Base-by-base conservation (phyloP, 1,139 yeast species). In the Pneumocystis oryctolagi region DNA sequence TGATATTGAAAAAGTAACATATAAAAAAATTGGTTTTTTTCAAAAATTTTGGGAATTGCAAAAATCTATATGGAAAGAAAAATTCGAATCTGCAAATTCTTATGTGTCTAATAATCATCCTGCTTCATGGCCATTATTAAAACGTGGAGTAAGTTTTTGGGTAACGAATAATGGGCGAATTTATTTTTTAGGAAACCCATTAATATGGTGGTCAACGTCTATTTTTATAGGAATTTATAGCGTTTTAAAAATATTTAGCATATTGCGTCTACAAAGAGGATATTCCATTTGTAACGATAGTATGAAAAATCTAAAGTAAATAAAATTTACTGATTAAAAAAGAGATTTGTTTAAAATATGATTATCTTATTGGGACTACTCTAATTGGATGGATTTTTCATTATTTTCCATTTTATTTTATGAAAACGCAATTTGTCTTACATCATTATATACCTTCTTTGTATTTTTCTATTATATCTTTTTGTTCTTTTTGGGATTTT, bases 71-170 rank as follows among this genome's bases (percentile, higher is more conserved):
- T 92, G 97, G 97, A 79, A 79, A 65, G 83, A 89, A 70, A 92
- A 92, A 78, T 82, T 81, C 68, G 94, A 90, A 32, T 80, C 92
- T 71, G 88, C 92, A 60, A 86, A 84, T 55, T 82, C 89, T 68
- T 98, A 94, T 73, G 78, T 80, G 68, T 92, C 87, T 84, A 96
- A 90, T 76, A 88, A 96, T 14, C 77, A 82, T 64, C 98, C 99
- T 63, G 78, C 78, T 64, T 81, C 89, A 55, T 94, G 99, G 99
- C 96, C 97, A 65, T 75, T 86, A 56, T 79, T 94, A 71, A 75
- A 80, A 66, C 85, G 97, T 75, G 98, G 98, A 73, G 92, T 94
- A 75, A 89, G 89, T 76, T 94, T 92, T 78, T 92, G 97, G 97
- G 84, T 81, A 68, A 79, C 80, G 70, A 83, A 87, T 66, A 79